Conservation (phyloP, 345 rosid species). For the Brassica juncea region DNA sequence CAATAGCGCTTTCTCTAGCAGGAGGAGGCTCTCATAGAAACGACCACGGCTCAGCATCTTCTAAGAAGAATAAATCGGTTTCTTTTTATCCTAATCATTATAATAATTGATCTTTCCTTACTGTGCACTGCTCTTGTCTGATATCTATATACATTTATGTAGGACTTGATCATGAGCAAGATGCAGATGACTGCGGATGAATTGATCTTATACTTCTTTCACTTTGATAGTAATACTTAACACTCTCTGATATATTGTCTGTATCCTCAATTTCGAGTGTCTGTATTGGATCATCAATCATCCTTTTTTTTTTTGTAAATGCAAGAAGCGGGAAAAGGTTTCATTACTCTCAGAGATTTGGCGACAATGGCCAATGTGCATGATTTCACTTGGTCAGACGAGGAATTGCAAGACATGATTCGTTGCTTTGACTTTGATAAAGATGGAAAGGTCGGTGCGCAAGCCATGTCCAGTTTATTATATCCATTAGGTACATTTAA, state of each 20-base stretch:
- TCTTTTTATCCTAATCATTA: neutral
- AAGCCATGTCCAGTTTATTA: neutral
- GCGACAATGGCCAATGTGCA: conserved; percentile 55
- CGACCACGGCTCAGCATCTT: conserved; percentile 36
- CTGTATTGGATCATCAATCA: conserved; percentile 1
- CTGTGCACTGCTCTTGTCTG: neutral
- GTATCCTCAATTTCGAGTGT: neutral
- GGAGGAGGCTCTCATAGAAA: conserved; percentile 35
- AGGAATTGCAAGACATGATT: conserved; percentile 77
- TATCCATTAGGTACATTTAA: neutral
- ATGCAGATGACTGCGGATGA: conserved; percentile 86
- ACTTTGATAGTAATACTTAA: conserved; percentile 67
- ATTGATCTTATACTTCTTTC: conserved; percentile 67
- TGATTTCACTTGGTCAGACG: conserved; percentile 75
- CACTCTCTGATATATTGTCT: neutral
- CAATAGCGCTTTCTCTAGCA: conserved; percentile 66
- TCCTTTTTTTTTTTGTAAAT: conserved; percentile 4
- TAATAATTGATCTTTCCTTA: neutral
- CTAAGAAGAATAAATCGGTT: conserved; percentile 58
- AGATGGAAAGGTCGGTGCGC: conserved; percentile 66
- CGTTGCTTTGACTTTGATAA: conserved; percentile 63
- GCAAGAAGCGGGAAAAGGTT: conserved; percentile 69
- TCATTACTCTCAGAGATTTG: conserved; percentile 55
- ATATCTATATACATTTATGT: neutral
- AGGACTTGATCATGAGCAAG: conserved; percentile 58